Evolutionary conservation across 352 stramenopile species (phyloP).

Genomic region (Thalassiosira ordinaria): DNA sequence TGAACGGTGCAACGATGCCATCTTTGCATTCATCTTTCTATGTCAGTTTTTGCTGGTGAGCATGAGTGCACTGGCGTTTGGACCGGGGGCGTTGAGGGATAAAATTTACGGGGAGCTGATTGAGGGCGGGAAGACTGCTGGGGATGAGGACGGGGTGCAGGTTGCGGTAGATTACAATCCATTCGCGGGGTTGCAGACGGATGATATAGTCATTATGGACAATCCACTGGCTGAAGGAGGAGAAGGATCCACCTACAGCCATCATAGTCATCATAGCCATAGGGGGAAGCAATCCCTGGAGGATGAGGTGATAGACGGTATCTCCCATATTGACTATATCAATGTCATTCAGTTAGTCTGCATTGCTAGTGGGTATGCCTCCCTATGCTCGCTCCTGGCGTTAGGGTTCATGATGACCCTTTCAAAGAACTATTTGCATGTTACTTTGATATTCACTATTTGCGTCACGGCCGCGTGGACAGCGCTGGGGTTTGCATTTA

Average conservation of each 20-base stretch:
- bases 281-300: background rate
- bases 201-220: slow-evolving; percentile 55
- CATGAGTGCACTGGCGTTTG: slow-evolving; percentile 46
- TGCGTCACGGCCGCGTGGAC: slow-evolving; percentile 58
- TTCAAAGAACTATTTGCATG: slow-evolving; percentile 64
- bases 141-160: background rate
- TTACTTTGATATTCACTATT: slow-evolving; percentile 69
- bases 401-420: slow-evolving; percentile 80
- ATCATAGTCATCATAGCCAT: too few species aligned
- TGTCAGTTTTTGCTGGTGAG: slow-evolving; percentile 52
- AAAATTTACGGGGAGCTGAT: slow-evolving; percentile 31
- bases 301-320: slow-evolving; percentile 2
- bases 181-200: slow-evolving; percentile 45
- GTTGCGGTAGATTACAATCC: slow-evolving; percentile 46
- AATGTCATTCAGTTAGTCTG: slow-evolving; percentile 68
- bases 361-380: slow-evolving; percentile 68
- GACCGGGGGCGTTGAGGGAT: slow-evolving; percentile 36
- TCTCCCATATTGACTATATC: slow-evolving; percentile 72
- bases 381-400: slow-evolving; percentile 54
- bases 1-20: slow-evolving; percentile 24
- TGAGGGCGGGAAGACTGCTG: slow-evolving; percentile 6
- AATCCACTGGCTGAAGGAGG: background rate
- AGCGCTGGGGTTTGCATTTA: slow-evolving; percentile 50
- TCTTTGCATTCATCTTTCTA: slow-evolving; percentile 53
- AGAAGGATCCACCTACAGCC: too few species aligned